A percentile compares a stretch with the other conserved stretches of the same genome.
Evolutionary conservation across 2,329 filamentous ascomycete species (phyloP).

Genomic region (Neurospora sp.): DNA sequence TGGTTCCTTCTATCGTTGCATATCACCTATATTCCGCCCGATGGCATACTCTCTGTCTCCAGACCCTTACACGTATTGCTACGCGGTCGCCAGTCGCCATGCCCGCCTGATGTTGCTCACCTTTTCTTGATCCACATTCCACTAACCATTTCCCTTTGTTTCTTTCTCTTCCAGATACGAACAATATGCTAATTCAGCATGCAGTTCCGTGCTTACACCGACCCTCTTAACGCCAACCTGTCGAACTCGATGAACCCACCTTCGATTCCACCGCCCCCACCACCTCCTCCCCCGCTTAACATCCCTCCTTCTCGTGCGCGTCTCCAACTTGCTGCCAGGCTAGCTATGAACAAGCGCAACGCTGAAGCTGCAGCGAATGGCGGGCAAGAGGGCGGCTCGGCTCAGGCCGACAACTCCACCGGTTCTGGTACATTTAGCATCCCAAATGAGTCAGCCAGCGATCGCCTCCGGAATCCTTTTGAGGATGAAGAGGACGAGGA

Average conservation of each 20-base stretch:
- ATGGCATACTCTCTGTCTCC: not conserved
- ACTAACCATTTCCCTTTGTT: not conserved
- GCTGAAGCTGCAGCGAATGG: constrained; percentile 32
- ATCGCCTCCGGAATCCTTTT: constrained; percentile 39
- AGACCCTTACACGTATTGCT: not conserved
- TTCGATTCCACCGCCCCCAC: constrained; percentile 48
- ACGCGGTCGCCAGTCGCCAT: not conserved
- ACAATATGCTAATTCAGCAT: constrained; percentile 5
- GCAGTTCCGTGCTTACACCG: constrained; percentile 51
- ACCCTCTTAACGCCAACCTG: constrained; percentile 38
- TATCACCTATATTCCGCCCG: not conserved
- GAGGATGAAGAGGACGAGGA: constrained; percentile 46
- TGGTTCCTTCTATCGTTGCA: not conserved
- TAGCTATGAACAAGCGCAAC: constrained; percentile 63
- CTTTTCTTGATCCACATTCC: constrained; percentile 7
- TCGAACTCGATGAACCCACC: constrained; percentile 43
- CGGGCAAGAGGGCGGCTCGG: constrained; percentile 27
- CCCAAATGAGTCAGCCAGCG: constrained; percentile 10
- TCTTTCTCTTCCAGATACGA: not conserved
- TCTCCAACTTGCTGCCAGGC: constrained; percentile 77
- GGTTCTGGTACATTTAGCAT: constrained; percentile 16
- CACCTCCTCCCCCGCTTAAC: constrained; percentile 71
- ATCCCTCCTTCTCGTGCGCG: constrained; percentile 79
- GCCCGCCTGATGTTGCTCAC: not conserved
- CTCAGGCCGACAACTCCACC: constrained; percentile 21